Percentiles rank a stretch among this genome's conserved stretches.
Evolutionary conservation across 805 yeast genomes (phyloP).

Genomic region (Lipomyces mesembrius): DNA sequence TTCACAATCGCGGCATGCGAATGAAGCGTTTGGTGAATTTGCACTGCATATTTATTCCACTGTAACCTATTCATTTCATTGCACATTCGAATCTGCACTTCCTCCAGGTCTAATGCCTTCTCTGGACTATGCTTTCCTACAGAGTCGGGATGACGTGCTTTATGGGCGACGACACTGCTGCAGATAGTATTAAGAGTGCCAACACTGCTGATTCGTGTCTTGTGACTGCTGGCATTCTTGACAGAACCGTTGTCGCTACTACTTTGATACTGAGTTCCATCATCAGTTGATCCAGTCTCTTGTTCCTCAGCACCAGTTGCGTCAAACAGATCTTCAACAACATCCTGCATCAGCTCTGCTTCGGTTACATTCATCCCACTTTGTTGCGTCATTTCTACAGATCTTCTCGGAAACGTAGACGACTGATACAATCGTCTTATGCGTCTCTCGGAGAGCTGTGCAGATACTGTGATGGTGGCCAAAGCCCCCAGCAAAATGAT

Average conservation of each 20-base stretch:
- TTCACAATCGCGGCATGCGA: constrained; percentile 89
- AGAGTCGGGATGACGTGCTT: neutral
- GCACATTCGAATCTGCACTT: constrained; percentile 15
- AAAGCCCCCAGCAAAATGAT: constrained; percentile 21
- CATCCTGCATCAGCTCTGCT: constrained; percentile 30
- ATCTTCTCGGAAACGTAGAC: neutral
- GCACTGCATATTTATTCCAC: constrained; percentile 81
- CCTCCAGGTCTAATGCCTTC: constrained; percentile 8
- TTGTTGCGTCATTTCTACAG: neutral
- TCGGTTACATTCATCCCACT: constrained; percentile 14
- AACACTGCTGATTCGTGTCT: neutral
- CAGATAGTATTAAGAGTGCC: neutral
- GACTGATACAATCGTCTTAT: neutral
- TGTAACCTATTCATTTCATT: constrained; percentile 57
- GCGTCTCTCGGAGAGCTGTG: constrained; percentile 25
- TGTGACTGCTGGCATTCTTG: neutral
- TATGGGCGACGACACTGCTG: neutral
- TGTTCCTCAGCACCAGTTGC: constrained; percentile 8
- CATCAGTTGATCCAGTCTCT: neutral
- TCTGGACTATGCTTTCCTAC: neutral
- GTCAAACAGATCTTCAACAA: constrained; percentile 34
- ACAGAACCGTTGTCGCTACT: neutral
- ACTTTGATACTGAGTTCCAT: neutral
- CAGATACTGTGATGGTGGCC: constrained; percentile 19
- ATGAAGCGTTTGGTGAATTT: constrained; percentile 67